Conservation (phyloP, 805 yeast species). For the Torulaspora gathmanii region DNA sequence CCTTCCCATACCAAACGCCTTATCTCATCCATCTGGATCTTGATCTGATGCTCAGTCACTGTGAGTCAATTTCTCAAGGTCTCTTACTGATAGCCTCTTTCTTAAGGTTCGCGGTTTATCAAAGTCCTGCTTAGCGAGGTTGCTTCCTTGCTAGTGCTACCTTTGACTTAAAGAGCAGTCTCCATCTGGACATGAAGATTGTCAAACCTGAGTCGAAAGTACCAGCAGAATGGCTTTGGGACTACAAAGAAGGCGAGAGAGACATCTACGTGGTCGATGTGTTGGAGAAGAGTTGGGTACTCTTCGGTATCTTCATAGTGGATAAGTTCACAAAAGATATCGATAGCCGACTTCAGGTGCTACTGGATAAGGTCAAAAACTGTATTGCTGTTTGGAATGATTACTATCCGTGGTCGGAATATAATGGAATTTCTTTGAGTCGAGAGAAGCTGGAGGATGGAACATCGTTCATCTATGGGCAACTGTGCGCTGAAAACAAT, state of each 20-base stretch:
- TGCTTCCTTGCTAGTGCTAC: neutral
- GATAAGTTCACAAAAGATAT: slow-evolving; percentile 17
- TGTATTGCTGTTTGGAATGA: slow-evolving; percentile 35
- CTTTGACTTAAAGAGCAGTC: neutral
- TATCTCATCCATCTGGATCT: slow-evolving; percentile 30
- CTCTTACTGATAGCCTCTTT: neutral
- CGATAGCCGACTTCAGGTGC: neutral
- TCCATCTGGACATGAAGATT: slow-evolving; percentile 2
- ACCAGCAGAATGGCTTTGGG: slow-evolving; percentile 25
- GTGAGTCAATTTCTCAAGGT: neutral
- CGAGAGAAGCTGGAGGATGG: slow-evolving; percentile 17
- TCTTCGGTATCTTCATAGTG: slow-evolving; percentile 30
- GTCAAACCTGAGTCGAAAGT: slow-evolving; percentile 8
- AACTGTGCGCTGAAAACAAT: slow-evolving; percentile 41
- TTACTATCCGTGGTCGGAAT: slow-evolving; percentile 42
- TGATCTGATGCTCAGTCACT: neutral
- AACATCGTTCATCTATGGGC: slow-evolving; percentile 28
- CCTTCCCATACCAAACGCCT: slow-evolving; percentile 52
- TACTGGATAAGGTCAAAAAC: slow-evolving; percentile 1
- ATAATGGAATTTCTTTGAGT: slow-evolving; percentile 26
- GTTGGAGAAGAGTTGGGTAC: slow-evolving; percentile 21
- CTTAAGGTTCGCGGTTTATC: neutral
- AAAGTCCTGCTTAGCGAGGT: neutral
- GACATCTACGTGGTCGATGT: slow-evolving; percentile 18
- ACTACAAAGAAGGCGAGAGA: slow-evolving; percentile 18